Evolutionary conservation across 495 filamentous ascomycete genomes (phyloP), one percentile per base, ranked within the genome.

Genomic region (Lasiosphaeria hispida): DNA sequence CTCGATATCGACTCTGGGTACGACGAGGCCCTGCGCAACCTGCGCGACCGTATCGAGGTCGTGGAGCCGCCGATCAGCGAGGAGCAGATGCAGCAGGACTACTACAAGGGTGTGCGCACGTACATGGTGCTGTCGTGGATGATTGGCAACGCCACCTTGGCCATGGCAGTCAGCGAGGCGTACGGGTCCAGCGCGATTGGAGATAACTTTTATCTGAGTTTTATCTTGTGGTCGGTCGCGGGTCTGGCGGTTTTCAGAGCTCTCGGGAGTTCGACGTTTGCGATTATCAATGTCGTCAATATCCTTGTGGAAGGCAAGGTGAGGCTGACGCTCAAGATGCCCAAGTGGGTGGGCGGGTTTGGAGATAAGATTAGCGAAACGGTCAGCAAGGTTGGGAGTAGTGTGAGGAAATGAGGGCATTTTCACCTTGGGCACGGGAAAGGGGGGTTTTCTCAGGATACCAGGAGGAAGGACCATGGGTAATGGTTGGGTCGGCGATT

Each of bases 71-170:
- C 73, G 0, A 55, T 85, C 17, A 83, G 82, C 39, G 95, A 97
- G 54, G 78, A 84, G 10, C 93, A 97, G 77, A 72, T 88, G 71
- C 93, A 97, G 70, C 92, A 97, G 70, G 95, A 99, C 73, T 99
- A 99, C 78, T 99, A 99, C 78, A 88, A 91, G 63, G 91, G 90
- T 44, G 95, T 99, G 43, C 86, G 95, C 39, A 97, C 95, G 10
- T 99, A 99, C 83, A 96, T 99, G 85, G 95, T 99, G 0, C 86
- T 93, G n/a, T 80, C 85, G 35, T 99, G 95, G 95, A 90, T 99
- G 86, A 75, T 94, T 5, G 83, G 86, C 45, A 99, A 99, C 69
- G 88, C 90, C 10, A 81, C 96, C 59, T 82, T 99, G 9, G 92
- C 89, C 58, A 97, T 99, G 95, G 84, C 86, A 7, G 88, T 97